A percentile compares a stretch with the other conserved stretches of the same genome.
phyloP scores from a whole-genome alignment of 345 rosid genomes.

The Erysimum cheiranthoides region DNA sequence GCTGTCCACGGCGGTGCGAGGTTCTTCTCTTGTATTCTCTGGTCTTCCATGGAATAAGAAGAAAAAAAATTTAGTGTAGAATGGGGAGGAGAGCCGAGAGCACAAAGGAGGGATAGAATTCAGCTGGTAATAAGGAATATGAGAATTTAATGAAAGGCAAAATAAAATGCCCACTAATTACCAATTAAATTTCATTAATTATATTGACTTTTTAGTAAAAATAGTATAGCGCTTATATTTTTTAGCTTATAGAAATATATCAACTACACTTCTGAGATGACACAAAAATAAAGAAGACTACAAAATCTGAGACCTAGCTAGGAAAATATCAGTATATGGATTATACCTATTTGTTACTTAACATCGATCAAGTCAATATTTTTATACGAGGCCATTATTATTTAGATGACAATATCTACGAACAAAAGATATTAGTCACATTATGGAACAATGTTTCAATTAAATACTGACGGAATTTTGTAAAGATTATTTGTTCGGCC shows the following conservation, averaged over 20 bases:
- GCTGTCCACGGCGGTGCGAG: constrained; percentile 67
- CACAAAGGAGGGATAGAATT: constrained; percentile 32
- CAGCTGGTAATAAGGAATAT: constrained; percentile 28
- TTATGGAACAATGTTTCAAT: not conserved
- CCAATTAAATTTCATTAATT: constrained; percentile 23
- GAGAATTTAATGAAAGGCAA: constrained; percentile 17
- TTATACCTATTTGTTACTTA: constrained; percentile 8
- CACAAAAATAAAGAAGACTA: constrained; percentile 6
- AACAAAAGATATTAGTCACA: not conserved
- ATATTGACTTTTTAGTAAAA: constrained; percentile 26
- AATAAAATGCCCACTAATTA: constrained; percentile 39
- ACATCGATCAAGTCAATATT: constrained; percentile 7
- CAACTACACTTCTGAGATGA: not conserved
- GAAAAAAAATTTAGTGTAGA: constrained; percentile 5
- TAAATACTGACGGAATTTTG: no score
- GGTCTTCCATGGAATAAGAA: constrained; percentile 38
- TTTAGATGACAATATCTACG: constrained; percentile 7
- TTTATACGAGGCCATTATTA: not conserved
- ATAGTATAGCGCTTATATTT: not conserved
- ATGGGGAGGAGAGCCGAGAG: constrained; percentile 24
- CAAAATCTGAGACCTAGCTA: not conserved
- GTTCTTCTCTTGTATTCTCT: constrained; percentile 19
- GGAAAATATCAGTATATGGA: constrained; percentile 7
- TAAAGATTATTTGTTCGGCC: not conserved
- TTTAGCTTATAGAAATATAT: constrained; percentile 8